phyloP scores from a whole-genome alignment of 192 early-diverging fungal species.

The Gamsiella multidivaricata region DNA sequence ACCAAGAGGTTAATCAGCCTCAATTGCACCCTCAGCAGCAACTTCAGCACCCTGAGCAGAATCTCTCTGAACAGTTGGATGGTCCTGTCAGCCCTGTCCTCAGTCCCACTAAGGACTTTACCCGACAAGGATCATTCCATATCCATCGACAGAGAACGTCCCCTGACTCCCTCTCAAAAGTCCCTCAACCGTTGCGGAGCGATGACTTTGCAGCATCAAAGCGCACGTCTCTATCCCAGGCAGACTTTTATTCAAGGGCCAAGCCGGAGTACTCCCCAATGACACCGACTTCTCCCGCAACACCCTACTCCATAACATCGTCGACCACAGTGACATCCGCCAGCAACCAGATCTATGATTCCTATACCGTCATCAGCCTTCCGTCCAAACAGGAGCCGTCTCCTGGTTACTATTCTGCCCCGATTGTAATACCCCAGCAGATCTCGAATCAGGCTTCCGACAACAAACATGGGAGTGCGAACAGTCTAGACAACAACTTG shows the following conservation, averaged over 20 bases:
- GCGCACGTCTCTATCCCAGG: slow-evolving; percentile 9
- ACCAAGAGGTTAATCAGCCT: neutral
- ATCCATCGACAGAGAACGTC: neutral
- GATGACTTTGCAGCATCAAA: neutral
- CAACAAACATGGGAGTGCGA: neutral
- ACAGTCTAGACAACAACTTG: slow-evolving; percentile 3
- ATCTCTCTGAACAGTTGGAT: neutral
- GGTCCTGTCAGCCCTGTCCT: neutral
- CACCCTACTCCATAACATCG: slow-evolving; percentile 11
- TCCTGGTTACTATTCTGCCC: neutral
- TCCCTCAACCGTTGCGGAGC: neutral
- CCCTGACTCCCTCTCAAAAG: neutral
- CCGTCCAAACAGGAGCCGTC: neutral
- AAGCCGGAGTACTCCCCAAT: slow-evolving; percentile 12
- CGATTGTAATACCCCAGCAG: slow-evolving; percentile 13
- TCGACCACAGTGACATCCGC: slow-evolving; percentile 3
- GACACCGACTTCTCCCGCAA: slow-evolving; percentile 14
- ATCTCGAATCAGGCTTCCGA: slow-evolving; percentile 1
- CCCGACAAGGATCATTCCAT: neutral
- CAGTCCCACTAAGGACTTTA: neutral
- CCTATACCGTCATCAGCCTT: neutral
- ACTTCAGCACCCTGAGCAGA: neutral
- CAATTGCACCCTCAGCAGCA: neutral
- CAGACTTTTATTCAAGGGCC: slow-evolving; percentile 26
- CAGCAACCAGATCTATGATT: slow-evolving; percentile 10